Conservation (phyloP, 768 basidiomycete species). For the Cyclocybe aegerita region DNA sequence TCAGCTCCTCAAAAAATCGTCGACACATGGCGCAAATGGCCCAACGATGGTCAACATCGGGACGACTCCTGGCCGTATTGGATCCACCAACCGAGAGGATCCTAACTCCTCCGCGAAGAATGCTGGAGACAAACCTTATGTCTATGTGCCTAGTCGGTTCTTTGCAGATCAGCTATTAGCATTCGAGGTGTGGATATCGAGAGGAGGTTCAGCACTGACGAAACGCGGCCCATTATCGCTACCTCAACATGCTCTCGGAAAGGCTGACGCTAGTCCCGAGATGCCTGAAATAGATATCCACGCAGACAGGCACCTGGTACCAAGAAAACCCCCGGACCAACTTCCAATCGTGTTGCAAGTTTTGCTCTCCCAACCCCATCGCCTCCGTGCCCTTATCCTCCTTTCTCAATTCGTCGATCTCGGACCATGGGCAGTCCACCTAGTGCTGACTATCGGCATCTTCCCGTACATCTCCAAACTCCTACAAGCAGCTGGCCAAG, state of each 20-base stretch:
- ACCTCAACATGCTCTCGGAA: slow-evolving; percentile 33
- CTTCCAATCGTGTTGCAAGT: slow-evolving; percentile 98
- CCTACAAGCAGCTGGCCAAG: slow-evolving; percentile 90
- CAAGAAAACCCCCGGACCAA: slow-evolving; percentile 93
- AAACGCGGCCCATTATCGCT: slow-evolving; percentile 74
- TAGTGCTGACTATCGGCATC: slow-evolving; percentile 94
- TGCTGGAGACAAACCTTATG: slow-evolving; percentile 48
- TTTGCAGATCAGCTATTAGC: slow-evolving; percentile 96
- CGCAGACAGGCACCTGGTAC: slow-evolving; percentile 56
- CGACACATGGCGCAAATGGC: slow-evolving; percentile 21
- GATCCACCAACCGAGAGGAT: slow-evolving; percentile 26
- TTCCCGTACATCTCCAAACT: slow-evolving; percentile 98
- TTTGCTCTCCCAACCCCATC: slow-evolving; percentile 92
- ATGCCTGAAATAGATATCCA: slow-evolving; percentile 14
- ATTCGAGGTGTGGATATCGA: slow-evolving; percentile 97
- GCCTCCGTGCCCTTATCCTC: slow-evolving; percentile 91
- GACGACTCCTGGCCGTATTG: slow-evolving; percentile 41
- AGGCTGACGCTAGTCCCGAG: not conserved
- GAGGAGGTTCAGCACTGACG: slow-evolving; percentile 84
- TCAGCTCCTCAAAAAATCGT: slow-evolving; percentile 57
- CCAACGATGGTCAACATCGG: slow-evolving; percentile 24
- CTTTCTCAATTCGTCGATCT: slow-evolving; percentile 97
- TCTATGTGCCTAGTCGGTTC: slow-evolving; percentile 86
- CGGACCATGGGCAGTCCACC: slow-evolving; percentile 97
- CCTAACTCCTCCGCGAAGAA: slow-evolving; percentile 18